Evolutionary conservation across 1,284 basidiomycete species (phyloP).

Genomic region (Leccinum insigne): DNA sequence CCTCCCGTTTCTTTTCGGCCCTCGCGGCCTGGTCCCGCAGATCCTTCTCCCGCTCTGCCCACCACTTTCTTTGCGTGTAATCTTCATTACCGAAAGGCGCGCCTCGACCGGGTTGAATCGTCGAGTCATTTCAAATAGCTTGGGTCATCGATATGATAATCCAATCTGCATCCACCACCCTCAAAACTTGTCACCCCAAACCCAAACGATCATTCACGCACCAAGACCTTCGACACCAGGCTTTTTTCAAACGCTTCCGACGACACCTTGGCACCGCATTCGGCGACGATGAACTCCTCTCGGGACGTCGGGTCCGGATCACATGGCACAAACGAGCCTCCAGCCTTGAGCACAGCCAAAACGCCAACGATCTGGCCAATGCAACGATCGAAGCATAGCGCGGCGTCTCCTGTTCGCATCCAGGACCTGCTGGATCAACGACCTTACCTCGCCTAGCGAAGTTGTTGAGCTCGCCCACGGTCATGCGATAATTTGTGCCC

Average conservation of each 20-base stretch:
- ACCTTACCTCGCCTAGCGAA: constrained; percentile 29
- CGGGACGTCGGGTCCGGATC: constrained; percentile 20
- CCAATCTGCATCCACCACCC: constrained; percentile 16
- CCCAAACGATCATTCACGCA: constrained; percentile 3
- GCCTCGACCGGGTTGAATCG: constrained; percentile 2
- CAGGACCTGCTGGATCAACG: constrained; percentile 24
- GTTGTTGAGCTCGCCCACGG: constrained; percentile 20
- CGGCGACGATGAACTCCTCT: constrained; percentile 31
- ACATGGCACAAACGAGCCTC: too few relatives aligned
- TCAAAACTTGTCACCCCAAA: not conserved
- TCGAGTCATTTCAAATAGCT: constrained; percentile 26
- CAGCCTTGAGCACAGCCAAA: too few relatives aligned
- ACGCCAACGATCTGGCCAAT: constrained; percentile 7
- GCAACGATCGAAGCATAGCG: constrained; percentile 33
- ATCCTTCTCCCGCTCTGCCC: too few relatives aligned
- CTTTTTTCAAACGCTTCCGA: constrained; percentile 23
- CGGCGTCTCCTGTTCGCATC: constrained; percentile 26
- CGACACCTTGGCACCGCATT: constrained; percentile 30
- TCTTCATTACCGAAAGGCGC: too few relatives aligned
- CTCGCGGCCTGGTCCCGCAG: too few relatives aligned
- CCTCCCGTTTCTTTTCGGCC: too few relatives aligned
- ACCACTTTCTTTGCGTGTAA: too few relatives aligned
- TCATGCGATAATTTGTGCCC: too few relatives aligned
- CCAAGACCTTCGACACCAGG: constrained; percentile 25
- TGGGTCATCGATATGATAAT: constrained; percentile 26